Evolutionary conservation across 257 asterid species (phyloP).

Genomic region (Voacanga thouarsii): DNA sequence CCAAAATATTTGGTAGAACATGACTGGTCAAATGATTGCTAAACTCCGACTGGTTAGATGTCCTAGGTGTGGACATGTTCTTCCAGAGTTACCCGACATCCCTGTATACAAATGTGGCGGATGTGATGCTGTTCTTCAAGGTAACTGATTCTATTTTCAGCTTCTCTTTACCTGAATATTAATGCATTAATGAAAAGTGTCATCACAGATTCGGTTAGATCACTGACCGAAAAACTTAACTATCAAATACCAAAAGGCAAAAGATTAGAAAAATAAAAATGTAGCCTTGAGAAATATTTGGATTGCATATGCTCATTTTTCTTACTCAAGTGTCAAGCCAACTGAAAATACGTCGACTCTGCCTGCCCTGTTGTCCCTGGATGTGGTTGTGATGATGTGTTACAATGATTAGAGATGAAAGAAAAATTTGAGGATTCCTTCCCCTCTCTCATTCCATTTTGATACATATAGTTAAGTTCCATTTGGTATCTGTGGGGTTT

Average conservation of each 20-base stretch:
- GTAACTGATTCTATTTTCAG: slow-evolving; percentile 28
- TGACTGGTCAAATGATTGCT: slow-evolving; percentile 44
- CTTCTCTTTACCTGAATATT: not conserved
- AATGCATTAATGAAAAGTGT: not conserved
- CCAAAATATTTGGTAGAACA: slow-evolving; percentile 19
- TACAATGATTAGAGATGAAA: not conserved
- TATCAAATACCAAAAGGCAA: not conserved
- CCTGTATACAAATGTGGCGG: slow-evolving; percentile 78
- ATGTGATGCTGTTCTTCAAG: slow-evolving; percentile 70
- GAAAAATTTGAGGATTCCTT: no score
- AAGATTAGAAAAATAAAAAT: not conserved
- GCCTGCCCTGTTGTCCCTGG: not conserved
- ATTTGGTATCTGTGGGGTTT: not conserved
- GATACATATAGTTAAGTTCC: no score
- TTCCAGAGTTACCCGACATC: slow-evolving; percentile 54
- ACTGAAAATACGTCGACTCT: not conserved
- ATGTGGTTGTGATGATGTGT: not conserved
- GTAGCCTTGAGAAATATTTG: not conserved
- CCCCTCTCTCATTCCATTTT: no score
- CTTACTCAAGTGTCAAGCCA: not conserved
- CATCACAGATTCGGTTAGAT: not conserved
- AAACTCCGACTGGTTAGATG: slow-evolving; percentile 72
- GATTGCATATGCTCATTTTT: not conserved
- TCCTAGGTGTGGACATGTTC: slow-evolving; percentile 63
- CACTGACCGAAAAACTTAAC: not conserved